Percentiles rank a stretch among this genome's conserved stretches.
These are phyloP conservation scores for Aquilaria yunnanensis DNA, from an alignment of 345 rosid genomes.

Conservation along the genomic window DNA sequence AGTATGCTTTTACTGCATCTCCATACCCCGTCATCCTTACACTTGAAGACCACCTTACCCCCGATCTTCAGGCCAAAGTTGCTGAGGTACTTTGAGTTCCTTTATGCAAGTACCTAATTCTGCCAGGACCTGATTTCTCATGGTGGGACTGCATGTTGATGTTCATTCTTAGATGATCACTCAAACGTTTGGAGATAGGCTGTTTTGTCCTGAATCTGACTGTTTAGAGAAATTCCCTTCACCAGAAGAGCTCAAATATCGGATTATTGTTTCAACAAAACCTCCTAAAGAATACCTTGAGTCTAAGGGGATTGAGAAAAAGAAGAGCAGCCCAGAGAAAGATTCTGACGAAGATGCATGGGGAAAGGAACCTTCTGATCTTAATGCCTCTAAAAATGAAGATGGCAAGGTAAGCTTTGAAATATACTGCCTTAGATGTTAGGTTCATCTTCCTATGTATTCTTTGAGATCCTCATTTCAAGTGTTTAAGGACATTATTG, in stretches of 20 bases:
- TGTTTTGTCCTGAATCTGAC: slow-evolving; percentile 40
- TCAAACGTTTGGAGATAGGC: slow-evolving; percentile 43
- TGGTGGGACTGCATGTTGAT: not conserved
- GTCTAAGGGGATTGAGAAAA: slow-evolving; percentile 17
- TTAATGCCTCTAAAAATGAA: slow-evolving; percentile 23
- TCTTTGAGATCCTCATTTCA: not conserved
- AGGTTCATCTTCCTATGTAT: no score
- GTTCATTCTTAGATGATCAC: slow-evolving; percentile 42
- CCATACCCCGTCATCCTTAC: slow-evolving; percentile 70
- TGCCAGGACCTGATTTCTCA: no score
- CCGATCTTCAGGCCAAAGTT: slow-evolving; percentile 71
- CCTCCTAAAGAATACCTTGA: slow-evolving; percentile 41
- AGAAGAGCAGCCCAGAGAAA: slow-evolving; percentile 20
- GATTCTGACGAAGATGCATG: slow-evolving; percentile 47
- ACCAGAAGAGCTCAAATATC: slow-evolving; percentile 57
- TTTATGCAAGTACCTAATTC: no score
- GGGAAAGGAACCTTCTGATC: slow-evolving; percentile 28
- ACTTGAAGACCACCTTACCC: slow-evolving; percentile 71
- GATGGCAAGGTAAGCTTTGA: slow-evolving; percentile 21
- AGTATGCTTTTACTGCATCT: slow-evolving; percentile 57
- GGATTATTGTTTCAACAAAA: slow-evolving; percentile 61
- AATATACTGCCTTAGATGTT: not conserved
- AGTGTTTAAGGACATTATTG: not conserved
- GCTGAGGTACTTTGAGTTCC: slow-evolving; percentile 44
- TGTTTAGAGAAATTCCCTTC: slow-evolving; percentile 57